These are phyloP conservation scores for Eutrema salsugineum DNA, from an alignment of 441 rosid genomes.

Conservation along the genomic window DNA sequence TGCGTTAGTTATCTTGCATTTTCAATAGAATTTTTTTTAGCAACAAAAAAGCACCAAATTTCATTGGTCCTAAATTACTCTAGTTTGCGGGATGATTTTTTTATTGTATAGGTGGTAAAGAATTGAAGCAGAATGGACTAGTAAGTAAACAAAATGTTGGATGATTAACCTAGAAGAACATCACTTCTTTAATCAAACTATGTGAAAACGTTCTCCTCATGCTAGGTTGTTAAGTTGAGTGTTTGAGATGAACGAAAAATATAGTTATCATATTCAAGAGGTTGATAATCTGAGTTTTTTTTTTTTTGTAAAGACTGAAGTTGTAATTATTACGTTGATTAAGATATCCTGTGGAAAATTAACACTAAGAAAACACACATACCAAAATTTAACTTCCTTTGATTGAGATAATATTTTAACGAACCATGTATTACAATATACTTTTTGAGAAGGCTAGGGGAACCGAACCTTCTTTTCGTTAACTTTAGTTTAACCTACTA, in stretches of 20 bases:
- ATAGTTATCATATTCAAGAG: neutral
- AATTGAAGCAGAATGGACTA: neutral
- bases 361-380: neutral
- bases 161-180: neutral
- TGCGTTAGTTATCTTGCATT: no score
- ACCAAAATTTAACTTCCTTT: neutral
- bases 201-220: neutral
- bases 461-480: constrained; percentile 3
- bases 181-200: constrained; percentile 1
- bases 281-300: no score
- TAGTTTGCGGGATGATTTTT: neutral
- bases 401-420: neutral
- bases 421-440: neutral
- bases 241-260: neutral
- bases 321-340: neutral
- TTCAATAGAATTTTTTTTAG: no score
- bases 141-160: neutral
- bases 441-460: constrained; percentile 2
- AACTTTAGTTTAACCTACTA: neutral
- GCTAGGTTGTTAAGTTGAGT: neutral
- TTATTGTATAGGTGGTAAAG: neutral
- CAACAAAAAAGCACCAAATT: neutral
- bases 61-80: neutral
- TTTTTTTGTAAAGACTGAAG: neutral
- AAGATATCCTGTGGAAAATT: neutral